Evolutionary conservation across 805 yeast genomes (phyloP), one percentile per base, ranked within the genome.

Genomic region (Lachancea cidri): DNA sequence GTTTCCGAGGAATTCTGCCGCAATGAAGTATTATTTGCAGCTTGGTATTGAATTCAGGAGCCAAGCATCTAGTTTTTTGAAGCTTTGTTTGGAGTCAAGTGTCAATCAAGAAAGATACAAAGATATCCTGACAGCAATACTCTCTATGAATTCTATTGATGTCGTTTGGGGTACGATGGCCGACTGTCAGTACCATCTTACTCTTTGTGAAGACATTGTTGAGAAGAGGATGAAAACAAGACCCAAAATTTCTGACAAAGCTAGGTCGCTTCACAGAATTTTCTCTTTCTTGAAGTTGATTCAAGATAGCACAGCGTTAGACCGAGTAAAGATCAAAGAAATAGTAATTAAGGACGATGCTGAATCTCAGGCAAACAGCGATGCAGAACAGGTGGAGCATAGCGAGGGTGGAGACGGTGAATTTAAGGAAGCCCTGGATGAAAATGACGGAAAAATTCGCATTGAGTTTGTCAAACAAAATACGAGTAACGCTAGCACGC

Each of bases 111-210:
- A 83, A 54, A 83, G 83, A 57, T 86, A 87, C 60, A 86, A 87
- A 56, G 95, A 86, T 56, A 84, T 86, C 4, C 60, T 87, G 19
- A 83, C 86, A 38, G 93, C 95, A 1, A 80, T 85, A 17, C 70
- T 87, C 58, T 81, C 93, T 2, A 85, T 86, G 95, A 86, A 82
- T 36, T 80, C 89, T 5, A 84, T 87, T 38, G 95, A 87, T 64
- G 81, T 86, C 38, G 89, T 86, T 13, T 83, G 94, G 86, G 95
- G 96, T 2, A 79, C 91, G 1, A 84, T 85, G 89, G 81, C 83
- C 41, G 93, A 84, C 50, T 86, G 95, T 54, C 79, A 77, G 47
- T 73, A 79, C 43, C 86, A 86, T 63, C 68, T 87, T 40, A 75
- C 78, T 41, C 77, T 87, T 52, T 84, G 95, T 65, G 91, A 86